Evolutionary conservation across 2,329 filamentous ascomycete species (phyloP).

Genomic region (Dothistroma pini): DNA sequence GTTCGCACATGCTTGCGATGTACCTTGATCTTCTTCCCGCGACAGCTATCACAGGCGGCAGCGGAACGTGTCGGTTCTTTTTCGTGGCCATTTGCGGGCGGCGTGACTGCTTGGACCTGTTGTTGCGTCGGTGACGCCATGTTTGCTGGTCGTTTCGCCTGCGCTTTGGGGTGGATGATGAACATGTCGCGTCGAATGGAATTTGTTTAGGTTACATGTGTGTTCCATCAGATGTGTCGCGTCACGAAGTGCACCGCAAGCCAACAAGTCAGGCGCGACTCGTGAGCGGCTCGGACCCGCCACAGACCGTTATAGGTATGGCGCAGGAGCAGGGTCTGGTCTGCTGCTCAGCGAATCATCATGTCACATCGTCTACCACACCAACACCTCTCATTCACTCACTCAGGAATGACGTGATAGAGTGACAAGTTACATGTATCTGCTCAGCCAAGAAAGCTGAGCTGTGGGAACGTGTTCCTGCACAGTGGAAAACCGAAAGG

Average conservation of each 20-base stretch:
- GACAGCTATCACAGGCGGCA: background rate
- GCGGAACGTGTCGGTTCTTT: background rate
- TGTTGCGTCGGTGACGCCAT: background rate
- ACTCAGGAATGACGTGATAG: too few species aligned
- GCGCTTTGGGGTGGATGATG: background rate
- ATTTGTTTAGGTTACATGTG: background rate
- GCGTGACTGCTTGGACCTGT: background rate
- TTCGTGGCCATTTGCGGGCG: background rate
- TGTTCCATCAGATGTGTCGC: background rate
- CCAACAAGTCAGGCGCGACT: too few species aligned
- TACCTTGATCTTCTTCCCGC: background rate
- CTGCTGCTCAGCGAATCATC: too few species aligned
- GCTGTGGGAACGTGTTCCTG: background rate
- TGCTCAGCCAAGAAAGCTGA: background rate
- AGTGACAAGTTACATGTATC: too few species aligned
- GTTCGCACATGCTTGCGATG: background rate
- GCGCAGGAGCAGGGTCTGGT: too few species aligned
- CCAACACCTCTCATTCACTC: too few species aligned
- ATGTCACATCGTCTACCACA: too few species aligned
- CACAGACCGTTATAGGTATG: too few species aligned
- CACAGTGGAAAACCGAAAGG: background rate
- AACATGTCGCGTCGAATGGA: background rate
- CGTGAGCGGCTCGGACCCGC: too few species aligned
- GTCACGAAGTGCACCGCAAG: background rate
- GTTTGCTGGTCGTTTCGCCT: background rate